These are phyloP conservation scores for Fomitiporia mediterranea DNA, from an alignment of 1,284 basidiomycete species.

Conservation along the genomic window DNA sequence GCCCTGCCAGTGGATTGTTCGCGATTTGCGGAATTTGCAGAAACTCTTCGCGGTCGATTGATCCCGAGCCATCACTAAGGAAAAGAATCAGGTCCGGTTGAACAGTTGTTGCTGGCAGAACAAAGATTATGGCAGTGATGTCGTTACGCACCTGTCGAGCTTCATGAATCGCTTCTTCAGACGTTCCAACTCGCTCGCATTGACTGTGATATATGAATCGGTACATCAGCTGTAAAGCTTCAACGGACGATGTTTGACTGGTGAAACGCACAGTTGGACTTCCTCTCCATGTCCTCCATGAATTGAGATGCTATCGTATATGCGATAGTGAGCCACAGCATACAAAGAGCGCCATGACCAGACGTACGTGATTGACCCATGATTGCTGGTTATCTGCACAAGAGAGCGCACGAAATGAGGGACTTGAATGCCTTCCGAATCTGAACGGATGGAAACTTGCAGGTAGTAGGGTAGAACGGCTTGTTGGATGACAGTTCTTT, in stretches of 20 bases:
- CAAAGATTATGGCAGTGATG: too few relatives aligned
- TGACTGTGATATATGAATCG: constrained; percentile 54
- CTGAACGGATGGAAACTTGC: not conserved
- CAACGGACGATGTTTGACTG: not conserved
- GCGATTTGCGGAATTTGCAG: constrained; percentile 98
- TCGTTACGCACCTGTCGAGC: constrained; percentile 69
- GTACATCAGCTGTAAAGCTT: constrained; percentile 10
- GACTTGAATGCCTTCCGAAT: not conserved
- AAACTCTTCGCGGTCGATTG: constrained; percentile 98
- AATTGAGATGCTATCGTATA: constrained; percentile 71
- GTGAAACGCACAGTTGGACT: constrained; percentile 77
- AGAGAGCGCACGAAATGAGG: not conserved
- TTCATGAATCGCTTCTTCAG: constrained; percentile 99
- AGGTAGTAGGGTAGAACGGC: too few relatives aligned
- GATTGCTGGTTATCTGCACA: constrained; percentile 20
- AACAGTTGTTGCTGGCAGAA: too few relatives aligned
- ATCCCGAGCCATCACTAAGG: constrained; percentile 86
- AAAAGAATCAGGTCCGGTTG: too few relatives aligned
- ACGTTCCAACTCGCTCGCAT: constrained; percentile 84
- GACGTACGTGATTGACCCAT: constrained; percentile 79
- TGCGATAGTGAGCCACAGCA: constrained; percentile 17
- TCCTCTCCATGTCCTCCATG: constrained; percentile 91
- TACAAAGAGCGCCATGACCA: not conserved
- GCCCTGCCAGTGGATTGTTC: constrained; percentile 92
- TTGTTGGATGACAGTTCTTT: too few relatives aligned